Evolutionary conservation across 331 rosid genomes (phyloP), one percentile per base, ranked within the genome.

Genomic region (Erythrophleum ivorense): DNA sequence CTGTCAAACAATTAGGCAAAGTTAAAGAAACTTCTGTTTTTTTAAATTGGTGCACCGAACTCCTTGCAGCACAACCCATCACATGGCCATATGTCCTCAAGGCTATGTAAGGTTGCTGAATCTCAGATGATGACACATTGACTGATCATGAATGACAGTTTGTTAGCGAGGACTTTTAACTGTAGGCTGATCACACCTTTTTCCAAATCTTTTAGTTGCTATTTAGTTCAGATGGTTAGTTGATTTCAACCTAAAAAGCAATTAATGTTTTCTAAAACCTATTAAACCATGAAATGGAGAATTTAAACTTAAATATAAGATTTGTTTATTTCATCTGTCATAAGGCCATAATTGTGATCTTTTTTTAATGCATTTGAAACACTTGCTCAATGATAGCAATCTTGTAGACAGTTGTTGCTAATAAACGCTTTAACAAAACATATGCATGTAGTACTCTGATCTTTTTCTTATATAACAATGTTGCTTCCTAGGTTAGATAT

Each of bases 141-240:
- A 0, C n/a, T 60, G n/a, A 9, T 53, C 52, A 54, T 5, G 24
- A 18, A 3, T 50, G 55, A 50, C 14, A 50, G n/a, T 19, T n/a
- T n/a, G 33, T 68, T 12, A 46, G 19, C 2, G 63, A 10, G 48
- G 36, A 78, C 3, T 59, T 83, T 78, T 60, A 73, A 33, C 9
- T 55, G 15, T 29, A 34, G 58, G 53, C 24, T 78, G 52, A 41
- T 55, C 67, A 4, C 14, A 50, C 55, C n/a, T 15, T 67, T 58
- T 40, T 64, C 40, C 63, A 41, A 33, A 38, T 71, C 24, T 54
- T 43, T 34, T 83, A 38, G 54, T 77, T 41, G 15, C 78, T 58
- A 18, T 48, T 38, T 40, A 54, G 11, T 77, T 70, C 2, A 66
- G 14, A 7, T 36, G 33, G 43, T 77, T 70, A 76, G 45, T 55